phyloP scores from a whole-genome alignment of 1,284 basidiomycete genomes.

The Ustilago hordei region DNA sequence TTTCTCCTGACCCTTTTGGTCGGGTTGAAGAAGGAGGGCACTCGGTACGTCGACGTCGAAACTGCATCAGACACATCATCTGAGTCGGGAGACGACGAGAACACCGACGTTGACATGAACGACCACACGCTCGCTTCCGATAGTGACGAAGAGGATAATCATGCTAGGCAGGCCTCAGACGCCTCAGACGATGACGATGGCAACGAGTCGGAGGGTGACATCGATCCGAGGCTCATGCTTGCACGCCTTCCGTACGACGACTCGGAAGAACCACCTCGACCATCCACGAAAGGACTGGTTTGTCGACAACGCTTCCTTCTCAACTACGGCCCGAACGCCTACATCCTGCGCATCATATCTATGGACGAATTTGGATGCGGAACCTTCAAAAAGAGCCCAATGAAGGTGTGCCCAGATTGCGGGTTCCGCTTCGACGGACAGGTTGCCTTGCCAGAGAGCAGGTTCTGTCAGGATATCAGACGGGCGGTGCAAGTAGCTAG shows the following conservation, averaged over 20 bases:
- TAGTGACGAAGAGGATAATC: constrained; percentile 12
- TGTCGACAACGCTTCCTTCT: constrained; percentile 8
- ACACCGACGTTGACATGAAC: neutral
- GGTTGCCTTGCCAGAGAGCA: neutral
- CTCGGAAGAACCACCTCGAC: constrained; percentile 8
- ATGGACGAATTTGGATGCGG: constrained; percentile 24
- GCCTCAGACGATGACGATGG: neutral
- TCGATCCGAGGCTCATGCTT: neutral
- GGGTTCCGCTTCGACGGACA: constrained; percentile 32
- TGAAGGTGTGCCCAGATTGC: constrained; percentile 22
- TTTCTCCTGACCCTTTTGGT: constrained; percentile 22
- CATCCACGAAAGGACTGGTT: neutral
- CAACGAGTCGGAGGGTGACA: neutral
- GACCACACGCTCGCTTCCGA: neutral
- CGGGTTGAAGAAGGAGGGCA: constrained; percentile 17
- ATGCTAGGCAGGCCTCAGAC: neutral
- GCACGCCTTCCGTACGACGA: neutral
- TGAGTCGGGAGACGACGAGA: neutral
- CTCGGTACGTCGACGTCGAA: constrained; percentile 31
- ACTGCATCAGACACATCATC: constrained; percentile 31
- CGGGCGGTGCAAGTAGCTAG: constrained; percentile 15
- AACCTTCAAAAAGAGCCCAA: neutral
- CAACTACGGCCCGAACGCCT: constrained; percentile 33
- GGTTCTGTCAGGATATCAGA: constrained; percentile 3
- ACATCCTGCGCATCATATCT: constrained; percentile 31